Evolutionary conservation across 2,329 filamentous ascomycete genomes (phyloP).

Genomic region (Escovopsis sp.): DNA sequence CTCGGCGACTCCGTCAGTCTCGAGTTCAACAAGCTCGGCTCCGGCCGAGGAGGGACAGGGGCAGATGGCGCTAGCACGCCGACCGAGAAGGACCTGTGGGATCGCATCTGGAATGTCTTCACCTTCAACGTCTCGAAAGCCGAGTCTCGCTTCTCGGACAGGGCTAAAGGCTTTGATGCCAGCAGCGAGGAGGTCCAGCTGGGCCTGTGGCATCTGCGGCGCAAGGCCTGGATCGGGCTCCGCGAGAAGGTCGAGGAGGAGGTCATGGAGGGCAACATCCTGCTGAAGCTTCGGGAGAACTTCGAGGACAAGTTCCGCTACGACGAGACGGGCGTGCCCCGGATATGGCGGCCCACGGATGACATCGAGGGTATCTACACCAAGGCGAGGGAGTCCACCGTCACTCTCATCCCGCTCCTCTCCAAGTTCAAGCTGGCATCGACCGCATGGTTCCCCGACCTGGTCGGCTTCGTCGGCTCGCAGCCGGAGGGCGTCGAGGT

Average conservation of each 20-base stretch:
- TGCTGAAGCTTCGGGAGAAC: conserved; percentile 91
- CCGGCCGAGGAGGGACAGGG: conserved; percentile 70
- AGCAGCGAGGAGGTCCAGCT: conserved; percentile 82
- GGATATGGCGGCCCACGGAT: conserved; percentile 92
- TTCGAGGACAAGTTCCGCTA: conserved; percentile 99
- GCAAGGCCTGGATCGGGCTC: conserved; percentile 89
- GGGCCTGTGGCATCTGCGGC: conserved; percentile 78
- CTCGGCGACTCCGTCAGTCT: conserved; percentile 77
- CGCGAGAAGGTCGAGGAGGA: conserved; percentile 89
- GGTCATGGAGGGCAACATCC: conserved; percentile 91
- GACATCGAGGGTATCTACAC: conserved; percentile 96
- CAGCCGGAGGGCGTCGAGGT: conserved; percentile 60
- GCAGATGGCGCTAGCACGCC: conserved; percentile 59
- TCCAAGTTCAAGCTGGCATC: conserved; percentile 66
- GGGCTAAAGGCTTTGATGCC: conserved; percentile 87
- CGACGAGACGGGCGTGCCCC: conserved; percentile 82
- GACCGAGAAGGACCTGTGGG: conserved; percentile 81
- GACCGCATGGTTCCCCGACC: conserved; percentile 64
- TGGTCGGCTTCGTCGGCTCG: conserved; percentile 68
- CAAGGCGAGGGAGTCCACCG: conserved; percentile 77
- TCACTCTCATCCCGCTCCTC: conserved; percentile 79
- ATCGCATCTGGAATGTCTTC: conserved; percentile 84
- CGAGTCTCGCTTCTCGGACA: conserved; percentile 69
- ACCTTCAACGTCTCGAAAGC: conserved; percentile 70
- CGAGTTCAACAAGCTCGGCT: conserved; percentile 92